Evolutionary conservation across 768 basidiomycete genomes (phyloP).

Genomic region (Russula brevipes): DNA sequence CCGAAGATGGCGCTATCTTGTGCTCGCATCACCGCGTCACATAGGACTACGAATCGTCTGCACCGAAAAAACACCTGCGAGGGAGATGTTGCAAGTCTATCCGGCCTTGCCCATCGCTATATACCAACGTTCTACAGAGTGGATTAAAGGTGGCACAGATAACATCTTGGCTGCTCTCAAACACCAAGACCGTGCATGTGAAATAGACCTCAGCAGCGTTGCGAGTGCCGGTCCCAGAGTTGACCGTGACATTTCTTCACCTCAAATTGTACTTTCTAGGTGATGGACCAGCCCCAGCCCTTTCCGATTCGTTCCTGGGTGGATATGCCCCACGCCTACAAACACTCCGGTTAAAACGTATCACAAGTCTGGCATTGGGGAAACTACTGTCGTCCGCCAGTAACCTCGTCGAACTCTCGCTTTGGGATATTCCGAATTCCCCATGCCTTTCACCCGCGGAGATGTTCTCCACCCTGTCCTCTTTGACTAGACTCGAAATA

Average conservation of each 20-base stretch:
- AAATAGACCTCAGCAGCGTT: neutral
- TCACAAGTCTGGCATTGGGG: neutral
- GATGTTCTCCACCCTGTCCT: neutral
- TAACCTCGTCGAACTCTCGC: neutral
- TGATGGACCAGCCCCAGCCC: neutral
- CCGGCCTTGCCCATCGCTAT: too few species aligned
- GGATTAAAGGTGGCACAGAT: too few species aligned
- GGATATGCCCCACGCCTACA: neutral
- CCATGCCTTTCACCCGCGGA: neutral
- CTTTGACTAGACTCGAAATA: neutral
- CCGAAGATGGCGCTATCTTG: too few species aligned
- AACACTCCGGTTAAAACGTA: neutral
- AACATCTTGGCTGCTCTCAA: neutral
- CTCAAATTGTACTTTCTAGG: neutral
- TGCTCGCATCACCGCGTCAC: too few species aligned
- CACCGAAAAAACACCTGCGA: too few species aligned
- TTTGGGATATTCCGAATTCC: neutral
- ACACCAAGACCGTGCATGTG: neutral
- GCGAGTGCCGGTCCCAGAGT: neutral
- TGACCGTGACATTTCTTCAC: neutral
- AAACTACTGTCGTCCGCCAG: neutral
- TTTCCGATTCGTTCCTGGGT: neutral
- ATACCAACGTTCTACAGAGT: too few species aligned
- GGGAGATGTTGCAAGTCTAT: too few species aligned
- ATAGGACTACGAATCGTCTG: too few species aligned